phyloP scores from a whole-genome alignment of 1,284 basidiomycete species.

The Boletus mariae region DNA sequence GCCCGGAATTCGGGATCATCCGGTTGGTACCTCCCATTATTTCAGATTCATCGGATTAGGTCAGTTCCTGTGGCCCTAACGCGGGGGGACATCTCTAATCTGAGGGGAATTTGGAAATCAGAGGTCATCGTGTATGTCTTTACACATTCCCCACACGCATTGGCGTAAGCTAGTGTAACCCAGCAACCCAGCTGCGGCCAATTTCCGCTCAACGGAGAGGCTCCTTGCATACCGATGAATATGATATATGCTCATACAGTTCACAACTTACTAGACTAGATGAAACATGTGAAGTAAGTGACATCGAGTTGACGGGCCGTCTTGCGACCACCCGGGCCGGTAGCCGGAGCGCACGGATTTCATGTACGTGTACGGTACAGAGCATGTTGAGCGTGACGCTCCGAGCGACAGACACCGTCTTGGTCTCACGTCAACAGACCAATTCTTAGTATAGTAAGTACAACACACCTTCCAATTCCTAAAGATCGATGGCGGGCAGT shows the following conservation, averaged over 20 bases:
- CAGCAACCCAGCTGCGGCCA: not conserved
- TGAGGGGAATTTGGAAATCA: constrained; percentile 5
- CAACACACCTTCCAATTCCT: not conserved
- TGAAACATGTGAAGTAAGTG: not conserved
- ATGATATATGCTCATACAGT: not conserved
- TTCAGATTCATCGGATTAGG: not conserved
- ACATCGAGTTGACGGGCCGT: not conserved
- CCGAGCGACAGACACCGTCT: not conserved
- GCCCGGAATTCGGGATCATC: not conserved
- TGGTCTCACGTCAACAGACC: too few relatives aligned
- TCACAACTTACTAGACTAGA: not conserved
- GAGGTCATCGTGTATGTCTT: not conserved
- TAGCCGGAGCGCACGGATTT: not conserved
- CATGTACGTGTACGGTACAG: not conserved
- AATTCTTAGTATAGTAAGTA: not conserved
- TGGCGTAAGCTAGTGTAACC: not conserved
- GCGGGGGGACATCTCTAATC: not conserved
- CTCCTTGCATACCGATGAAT: not conserved
- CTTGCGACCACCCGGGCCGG: constrained; percentile 7
- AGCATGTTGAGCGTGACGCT: not conserved
- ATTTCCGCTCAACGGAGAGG: constrained; percentile 8
- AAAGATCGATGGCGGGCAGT: not conserved
- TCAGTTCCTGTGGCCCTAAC: not conserved
- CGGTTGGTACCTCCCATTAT: not conserved
- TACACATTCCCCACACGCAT: not conserved